Evolutionary conservation across 371 early-diverging fungal species (phyloP), one percentile per base, ranked within the genome.

Genomic region (Mucor racemosus): DNA sequence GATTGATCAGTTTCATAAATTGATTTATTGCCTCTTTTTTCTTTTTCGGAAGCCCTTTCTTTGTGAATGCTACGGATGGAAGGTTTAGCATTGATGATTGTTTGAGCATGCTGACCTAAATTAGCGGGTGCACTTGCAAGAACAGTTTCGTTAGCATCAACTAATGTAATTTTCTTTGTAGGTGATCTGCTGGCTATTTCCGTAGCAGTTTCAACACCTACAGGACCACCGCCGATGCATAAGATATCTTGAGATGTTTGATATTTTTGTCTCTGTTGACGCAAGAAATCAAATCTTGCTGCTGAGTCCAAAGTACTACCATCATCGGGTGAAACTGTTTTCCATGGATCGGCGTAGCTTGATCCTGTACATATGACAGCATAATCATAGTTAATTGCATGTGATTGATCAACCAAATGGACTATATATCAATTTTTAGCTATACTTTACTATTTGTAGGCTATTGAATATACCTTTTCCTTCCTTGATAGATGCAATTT

Each of bases 161-260:
- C 80, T 26, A 88, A 42, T 3, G 77, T 83, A 4, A 88, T 42
- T 8, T 38, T 33, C 46, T 85, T 88, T 2, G 66, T 19, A 0
- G 82, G 82, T n/a, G 74, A 62, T 13, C 71, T 48, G 19, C 76
- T 69, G 4, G 79, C 77, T 38, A 88, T 78, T 56, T 88, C 88
- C 4, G 80, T 77, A 19, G 70, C 83, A 42, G 80, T 31, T 38
- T 86, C 88, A 4, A 82, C 76, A 21, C 85, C 86, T 0, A 85
- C 84, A 8, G 87, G 84, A 0, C 87, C 86, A 34, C 80, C 85
- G 14, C 88, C 87, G 38, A 88, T 79, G 63, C 85, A 83, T 35
- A 87, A 61, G 8, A 87, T 80, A 11, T 62, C 54, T 7, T 76
- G 58, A 0, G 85, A 76, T 7, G 57, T 14, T 36, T 78, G 70